Evolutionary conservation across 139 green algal genomes (phyloP).

Genomic region (Auxenochlorella pyrenoidosa): DNA sequence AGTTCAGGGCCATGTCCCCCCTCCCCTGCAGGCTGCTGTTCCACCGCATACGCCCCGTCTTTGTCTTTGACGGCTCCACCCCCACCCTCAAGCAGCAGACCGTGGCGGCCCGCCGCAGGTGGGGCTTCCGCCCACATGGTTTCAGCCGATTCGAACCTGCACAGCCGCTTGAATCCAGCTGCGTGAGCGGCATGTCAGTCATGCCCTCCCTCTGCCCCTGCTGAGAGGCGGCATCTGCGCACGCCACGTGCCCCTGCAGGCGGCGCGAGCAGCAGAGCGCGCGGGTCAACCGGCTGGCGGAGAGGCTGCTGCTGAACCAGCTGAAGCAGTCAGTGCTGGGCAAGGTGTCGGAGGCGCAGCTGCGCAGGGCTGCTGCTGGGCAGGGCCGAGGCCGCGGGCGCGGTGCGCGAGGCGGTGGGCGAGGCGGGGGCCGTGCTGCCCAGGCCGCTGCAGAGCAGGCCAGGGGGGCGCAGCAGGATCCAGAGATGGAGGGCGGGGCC

Average conservation of each 20-base stretch:
- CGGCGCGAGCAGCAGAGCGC: conserved; percentile 80
- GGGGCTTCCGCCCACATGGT: too few relatives aligned
- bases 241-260: conserved; percentile 24
- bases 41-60: conserved; percentile 92
- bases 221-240: too few relatives aligned
- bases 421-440: neutral
- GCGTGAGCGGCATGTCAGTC: neutral
- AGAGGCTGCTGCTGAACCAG: conserved; percentile 95
- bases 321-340: conserved; percentile 73
- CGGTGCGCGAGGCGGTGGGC: neutral
- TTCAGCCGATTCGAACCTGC: too few relatives aligned
- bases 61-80: conserved; percentile 98
- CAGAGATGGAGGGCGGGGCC: neutral
- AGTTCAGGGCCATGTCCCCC: neutral
- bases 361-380: neutral
- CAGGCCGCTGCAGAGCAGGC: neutral
- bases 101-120: conserved; percentile 67
- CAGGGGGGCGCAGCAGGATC: neutral
- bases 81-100: conserved; percentile 94
- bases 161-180: too few relatives aligned
- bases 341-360: conserved; percentile 14
- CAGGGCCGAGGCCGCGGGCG: neutral
- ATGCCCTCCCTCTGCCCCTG: neutral
- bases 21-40: conserved; percentile 84
- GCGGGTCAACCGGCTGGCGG: conserved; percentile 81